Evolutionary conservation across 148 eudicot genomes (phyloP).

Genomic region (Rhododendron simsii): DNA sequence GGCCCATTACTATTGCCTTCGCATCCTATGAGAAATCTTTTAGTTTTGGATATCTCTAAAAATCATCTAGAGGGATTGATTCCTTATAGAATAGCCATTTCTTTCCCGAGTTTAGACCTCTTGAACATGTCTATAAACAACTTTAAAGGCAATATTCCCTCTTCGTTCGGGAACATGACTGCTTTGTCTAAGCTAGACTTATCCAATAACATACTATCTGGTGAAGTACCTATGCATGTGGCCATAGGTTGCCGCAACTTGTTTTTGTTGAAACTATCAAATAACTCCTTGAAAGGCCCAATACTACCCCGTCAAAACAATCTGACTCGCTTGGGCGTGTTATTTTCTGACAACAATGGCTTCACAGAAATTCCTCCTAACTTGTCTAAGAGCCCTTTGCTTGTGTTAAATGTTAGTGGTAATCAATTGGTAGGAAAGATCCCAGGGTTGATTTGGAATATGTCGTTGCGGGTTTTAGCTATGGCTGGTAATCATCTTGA

Average conservation of each 20-base stretch:
- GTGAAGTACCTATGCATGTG: constrained; percentile 2
- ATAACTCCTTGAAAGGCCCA: constrained; percentile 3
- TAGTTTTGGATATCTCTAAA: background rate
- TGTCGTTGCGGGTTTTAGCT: background rate
- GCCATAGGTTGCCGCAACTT: background rate
- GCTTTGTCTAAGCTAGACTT: background rate
- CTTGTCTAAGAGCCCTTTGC: background rate
- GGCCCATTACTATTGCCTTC: background rate
- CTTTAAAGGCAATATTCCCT: constrained; percentile 8
- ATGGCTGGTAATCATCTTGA: constrained; percentile 3
- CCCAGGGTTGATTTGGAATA: background rate
- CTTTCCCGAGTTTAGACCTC: background rate
- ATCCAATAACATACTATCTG: background rate
- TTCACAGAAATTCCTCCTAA: background rate
- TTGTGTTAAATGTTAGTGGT: background rate
- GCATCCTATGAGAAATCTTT: background rate
- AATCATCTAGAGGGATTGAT: too few relatives aligned
- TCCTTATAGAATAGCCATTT: background rate
- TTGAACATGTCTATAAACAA: constrained; percentile 8
- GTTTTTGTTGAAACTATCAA: background rate
- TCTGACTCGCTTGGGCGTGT: background rate
- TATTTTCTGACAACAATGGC: background rate
- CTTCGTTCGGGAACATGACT: background rate
- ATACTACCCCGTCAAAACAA: background rate
- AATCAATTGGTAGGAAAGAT: too few relatives aligned